Evolutionary conservation across 495 filamentous ascomycete genomes (phyloP).

Genomic region (Podospora appendiculata): DNA sequence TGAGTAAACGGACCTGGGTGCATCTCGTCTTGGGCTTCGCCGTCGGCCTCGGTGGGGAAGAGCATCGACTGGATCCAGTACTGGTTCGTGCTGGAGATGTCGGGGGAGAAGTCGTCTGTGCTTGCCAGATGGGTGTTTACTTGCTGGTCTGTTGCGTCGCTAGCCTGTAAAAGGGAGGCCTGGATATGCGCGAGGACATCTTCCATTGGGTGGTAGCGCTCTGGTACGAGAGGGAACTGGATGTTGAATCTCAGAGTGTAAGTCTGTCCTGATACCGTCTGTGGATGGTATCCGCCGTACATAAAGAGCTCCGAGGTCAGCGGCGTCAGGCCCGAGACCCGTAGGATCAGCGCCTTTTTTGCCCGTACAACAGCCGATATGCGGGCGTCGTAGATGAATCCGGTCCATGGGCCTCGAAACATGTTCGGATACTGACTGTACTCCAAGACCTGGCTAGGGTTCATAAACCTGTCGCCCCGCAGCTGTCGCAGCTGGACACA

Average conservation of each 20-base stretch:
- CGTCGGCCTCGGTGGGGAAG: constrained; percentile 36
- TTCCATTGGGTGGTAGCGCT: constrained; percentile 13
- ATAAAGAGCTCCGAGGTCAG: constrained; percentile 1
- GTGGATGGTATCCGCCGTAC: not conserved
- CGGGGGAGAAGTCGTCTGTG: no score
- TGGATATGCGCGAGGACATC: constrained; percentile 15
- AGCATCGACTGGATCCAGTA: constrained; percentile 43
- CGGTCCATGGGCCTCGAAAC: constrained; percentile 14
- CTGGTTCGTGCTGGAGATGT: not conserved
- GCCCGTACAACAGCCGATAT: constrained; percentile 13
- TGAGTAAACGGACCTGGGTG: constrained; percentile 21
- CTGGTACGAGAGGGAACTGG: constrained; percentile 13
- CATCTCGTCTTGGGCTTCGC: constrained; percentile 29
- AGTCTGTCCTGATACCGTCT: not conserved
- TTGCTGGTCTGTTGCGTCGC: not conserved
- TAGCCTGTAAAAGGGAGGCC: constrained; percentile 10
- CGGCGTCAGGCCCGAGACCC: constrained; percentile 5
- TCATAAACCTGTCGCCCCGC: constrained; percentile 10
- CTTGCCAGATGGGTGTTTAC: no score
- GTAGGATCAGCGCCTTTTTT: constrained; percentile 10
- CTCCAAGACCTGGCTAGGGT: no score
- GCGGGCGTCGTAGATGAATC: constrained; percentile 17
- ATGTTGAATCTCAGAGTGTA: constrained; percentile 15
- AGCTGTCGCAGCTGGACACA: constrained; percentile 35
- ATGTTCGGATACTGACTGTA: no score